Conservation (phyloP, 2,329 filamentous ascomycete genomes). For the Sclerotinia subarctica region DNA sequence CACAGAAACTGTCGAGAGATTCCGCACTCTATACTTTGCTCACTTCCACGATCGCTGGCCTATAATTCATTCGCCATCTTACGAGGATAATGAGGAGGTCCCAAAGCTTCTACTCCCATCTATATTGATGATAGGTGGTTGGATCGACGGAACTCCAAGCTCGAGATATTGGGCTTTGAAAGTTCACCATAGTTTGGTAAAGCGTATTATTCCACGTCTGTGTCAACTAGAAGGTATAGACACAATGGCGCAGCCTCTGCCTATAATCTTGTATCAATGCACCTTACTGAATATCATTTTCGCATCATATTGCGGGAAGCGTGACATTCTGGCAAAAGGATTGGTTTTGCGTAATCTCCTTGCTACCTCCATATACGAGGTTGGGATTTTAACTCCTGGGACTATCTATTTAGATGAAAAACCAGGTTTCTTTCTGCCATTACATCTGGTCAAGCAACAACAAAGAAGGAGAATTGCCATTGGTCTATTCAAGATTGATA, state of each 20-base stretch:
- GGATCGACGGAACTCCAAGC: constrained; percentile 38
- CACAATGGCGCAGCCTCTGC: constrained; percentile 31
- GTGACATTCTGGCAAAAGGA: constrained; percentile 35
- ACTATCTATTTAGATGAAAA: constrained; percentile 40
- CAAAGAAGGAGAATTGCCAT: constrained; percentile 41
- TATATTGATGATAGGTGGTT: constrained; percentile 43
- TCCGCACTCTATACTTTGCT: constrained; percentile 41
- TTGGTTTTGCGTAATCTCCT: constrained; percentile 41
- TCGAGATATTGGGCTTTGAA: constrained; percentile 35
- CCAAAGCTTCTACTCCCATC: constrained; percentile 35
- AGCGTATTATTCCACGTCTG: constrained; percentile 29
- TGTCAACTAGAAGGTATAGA: constrained; percentile 35
- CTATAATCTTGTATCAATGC: constrained; percentile 36
- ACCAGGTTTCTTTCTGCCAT: constrained; percentile 42
- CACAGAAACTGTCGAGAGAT: constrained; percentile 26
- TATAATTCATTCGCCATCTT: constrained; percentile 42
- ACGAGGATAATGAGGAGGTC: constrained; percentile 34
- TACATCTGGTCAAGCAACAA: constrained; percentile 37
- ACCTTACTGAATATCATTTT: constrained; percentile 43
- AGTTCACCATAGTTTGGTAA: constrained; percentile 39
- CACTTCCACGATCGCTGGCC: constrained; percentile 45
- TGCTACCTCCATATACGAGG: constrained; percentile 39
- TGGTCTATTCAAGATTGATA: constrained; percentile 42
- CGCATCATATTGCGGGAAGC: constrained; percentile 36
- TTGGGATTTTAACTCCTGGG: constrained; percentile 41